Base-by-base conservation (phyloP, 441 rosid genomes). In the Mallotus japonicus region DNA sequence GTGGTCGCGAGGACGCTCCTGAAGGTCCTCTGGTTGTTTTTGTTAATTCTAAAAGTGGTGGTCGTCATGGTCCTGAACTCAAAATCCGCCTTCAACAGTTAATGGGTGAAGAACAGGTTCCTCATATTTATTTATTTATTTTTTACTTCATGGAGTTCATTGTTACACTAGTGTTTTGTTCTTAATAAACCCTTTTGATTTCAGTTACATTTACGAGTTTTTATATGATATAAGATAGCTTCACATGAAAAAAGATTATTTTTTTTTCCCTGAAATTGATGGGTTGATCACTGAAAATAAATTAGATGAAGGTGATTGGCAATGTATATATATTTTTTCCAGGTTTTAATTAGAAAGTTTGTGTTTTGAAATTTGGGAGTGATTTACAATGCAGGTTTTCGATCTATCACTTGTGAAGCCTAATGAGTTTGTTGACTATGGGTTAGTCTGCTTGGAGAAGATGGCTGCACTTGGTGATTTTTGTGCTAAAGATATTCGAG, bases 91-190 rank as follows among this genome's bases (percentile, higher is more conserved):
- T 95, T 46, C 87, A 85, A 83, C 86, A 88, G 65, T 80, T 95
- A 66, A 90, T 95, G 83, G 88, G 86, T n/a, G 83, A 87, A 58
- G 98, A 95, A 70, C 98, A 95, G 94, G 98, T 88, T 24, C 32
- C 1, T 40, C 8, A 42, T 28, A 1, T 28, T 28, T 28, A n/a
- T 10, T n/a, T 19, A 47, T 78, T 58, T 22, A 22, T 12, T 28
- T 16, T 68, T 34, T 37, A 37, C 40, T 37, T 37, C 40, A 37
- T 37, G 40, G 40, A 37, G 40, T 37, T 37, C 32, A 28, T 28
- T 4, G 40, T 4, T 37, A 37, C 40, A 37, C 40, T 37, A 37
- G 40, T 37, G 40, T 37, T 4, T 37, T 37, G 40, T 37, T 37
- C 40, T 37, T 37, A 37, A 37, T 4, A 37, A 4, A 37, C 40